A percentile compares a stretch with the other conserved stretches of the same genome.
phyloP scores from a whole-genome alignment of 192 early-diverging fungal genomes.

The Pecoramyces ruminantium region DNA sequence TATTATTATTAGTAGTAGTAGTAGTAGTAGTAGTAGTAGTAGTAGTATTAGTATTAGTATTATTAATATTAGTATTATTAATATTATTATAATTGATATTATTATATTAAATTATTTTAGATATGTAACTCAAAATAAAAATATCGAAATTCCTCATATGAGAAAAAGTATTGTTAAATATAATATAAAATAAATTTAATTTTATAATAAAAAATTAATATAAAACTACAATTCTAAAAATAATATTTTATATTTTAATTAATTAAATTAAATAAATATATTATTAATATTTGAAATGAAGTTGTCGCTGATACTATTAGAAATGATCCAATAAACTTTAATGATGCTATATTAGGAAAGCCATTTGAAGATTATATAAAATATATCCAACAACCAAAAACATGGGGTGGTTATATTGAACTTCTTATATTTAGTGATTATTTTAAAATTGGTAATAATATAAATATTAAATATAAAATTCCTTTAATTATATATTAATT shows the following conservation, averaged over 20 bases:
- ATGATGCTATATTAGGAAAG: constrained; percentile 43
- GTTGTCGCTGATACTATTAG: constrained; percentile 18
- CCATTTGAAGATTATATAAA: constrained; percentile 29
- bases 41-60: no score
- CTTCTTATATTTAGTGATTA: constrained; percentile 48
- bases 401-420: constrained; percentile 52
- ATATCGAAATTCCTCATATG: background rate
- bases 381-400: constrained; percentile 44
- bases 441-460: constrained; percentile 20
- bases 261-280: no score
- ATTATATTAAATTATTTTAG: background rate
- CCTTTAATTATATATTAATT: no score
- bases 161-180: background rate
- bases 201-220: no score
- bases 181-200: no score
- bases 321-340: constrained; percentile 30
- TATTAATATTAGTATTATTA: no score
- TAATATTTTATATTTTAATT: no score
- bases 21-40: no score
- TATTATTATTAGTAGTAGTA: no score
- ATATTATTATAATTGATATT: background rate
- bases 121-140: background rate
- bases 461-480: no score
- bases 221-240: no score
- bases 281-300: background rate